Conservation (phyloP, 495 filamentous ascomycete species). For the Penicillium malachiteum region DNA sequence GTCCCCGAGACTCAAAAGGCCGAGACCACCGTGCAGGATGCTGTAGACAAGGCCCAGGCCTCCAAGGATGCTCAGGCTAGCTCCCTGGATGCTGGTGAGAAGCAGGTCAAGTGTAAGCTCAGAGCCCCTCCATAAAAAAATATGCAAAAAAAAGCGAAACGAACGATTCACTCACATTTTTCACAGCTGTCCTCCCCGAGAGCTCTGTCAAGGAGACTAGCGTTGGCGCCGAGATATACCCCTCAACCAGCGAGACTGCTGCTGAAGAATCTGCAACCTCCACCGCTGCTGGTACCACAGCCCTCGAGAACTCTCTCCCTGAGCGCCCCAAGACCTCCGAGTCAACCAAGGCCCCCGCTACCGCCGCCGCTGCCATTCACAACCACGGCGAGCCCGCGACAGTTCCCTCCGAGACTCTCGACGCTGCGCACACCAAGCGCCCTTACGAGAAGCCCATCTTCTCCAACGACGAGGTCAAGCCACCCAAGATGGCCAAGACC, state of each 20-base stretch:
- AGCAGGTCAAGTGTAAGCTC: slow-evolving; percentile 19
- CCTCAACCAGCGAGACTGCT: slow-evolving; percentile 20
- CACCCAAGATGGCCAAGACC: slow-evolving; percentile 31
- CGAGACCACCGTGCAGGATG: slow-evolving; percentile 15
- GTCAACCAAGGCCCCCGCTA: slow-evolving; percentile 6
- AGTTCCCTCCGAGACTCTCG: slow-evolving; percentile 17
- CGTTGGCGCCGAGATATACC: slow-evolving; percentile 21
- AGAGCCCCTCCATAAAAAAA: background rate
- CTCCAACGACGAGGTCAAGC: slow-evolving; percentile 28
- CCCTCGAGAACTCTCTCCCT: slow-evolving; percentile 14
- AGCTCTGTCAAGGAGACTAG: slow-evolving; percentile 18
- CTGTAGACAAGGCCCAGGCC: slow-evolving; percentile 31
- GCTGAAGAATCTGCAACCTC: slow-evolving; percentile 20
- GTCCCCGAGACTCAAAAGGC: slow-evolving; percentile 6
- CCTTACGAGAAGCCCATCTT: slow-evolving; percentile 36
- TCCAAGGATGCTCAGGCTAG: slow-evolving; percentile 24
- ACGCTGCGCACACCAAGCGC: slow-evolving; percentile 25
- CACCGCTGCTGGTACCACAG: slow-evolving; percentile 5
- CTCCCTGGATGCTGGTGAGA: slow-evolving; percentile 16
- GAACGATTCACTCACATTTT: background rate
- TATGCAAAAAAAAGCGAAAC: background rate
- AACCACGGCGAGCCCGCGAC: slow-evolving; percentile 8
- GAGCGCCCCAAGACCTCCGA: slow-evolving; percentile 34
- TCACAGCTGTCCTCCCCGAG: slow-evolving; percentile 21
- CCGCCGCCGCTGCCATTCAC: slow-evolving; percentile 1